phyloP scores from a whole-genome alignment of 1,284 basidiomycete genomes.

The Neotropicomus parvogracilis region DNA sequence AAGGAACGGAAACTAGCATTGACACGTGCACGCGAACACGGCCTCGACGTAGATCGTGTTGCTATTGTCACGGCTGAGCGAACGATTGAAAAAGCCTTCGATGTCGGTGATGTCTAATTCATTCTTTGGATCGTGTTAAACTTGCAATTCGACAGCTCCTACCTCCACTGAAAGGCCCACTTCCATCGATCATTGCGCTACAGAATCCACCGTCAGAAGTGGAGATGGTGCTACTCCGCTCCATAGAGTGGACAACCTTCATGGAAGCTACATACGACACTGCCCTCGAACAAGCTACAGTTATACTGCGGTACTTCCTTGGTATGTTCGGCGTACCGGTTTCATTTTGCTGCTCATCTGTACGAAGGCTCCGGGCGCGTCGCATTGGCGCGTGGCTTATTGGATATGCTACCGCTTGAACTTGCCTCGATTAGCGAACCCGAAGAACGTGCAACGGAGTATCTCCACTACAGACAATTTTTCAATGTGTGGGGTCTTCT shows the following conservation, averaged over 20 bases:
- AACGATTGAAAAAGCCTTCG: slow-evolving; percentile 71
- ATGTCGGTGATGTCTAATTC: slow-evolving; percentile 40
- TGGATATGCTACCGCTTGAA: slow-evolving; percentile 64
- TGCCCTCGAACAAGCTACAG: slow-evolving; percentile 81
- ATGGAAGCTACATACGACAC: slow-evolving; percentile 68
- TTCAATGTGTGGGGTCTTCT: slow-evolving; percentile 67
- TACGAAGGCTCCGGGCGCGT: slow-evolving; percentile 67
- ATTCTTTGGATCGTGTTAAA: slow-evolving; percentile 8
- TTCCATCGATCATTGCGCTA: slow-evolving; percentile 57
- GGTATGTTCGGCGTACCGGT: slow-evolving; percentile 43
- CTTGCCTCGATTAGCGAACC: slow-evolving; percentile 56
- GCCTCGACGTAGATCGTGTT: slow-evolving; percentile 79
- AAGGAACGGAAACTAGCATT: slow-evolving; percentile 73
- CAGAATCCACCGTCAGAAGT: slow-evolving; percentile 50
- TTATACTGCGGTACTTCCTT: slow-evolving; percentile 84
- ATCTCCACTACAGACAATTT: slow-evolving; percentile 70
- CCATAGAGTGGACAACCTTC: slow-evolving; percentile 93
- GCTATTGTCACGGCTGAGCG: slow-evolving; percentile 80
- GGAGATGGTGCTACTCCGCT: slow-evolving; percentile 75
- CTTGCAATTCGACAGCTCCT: slow-evolving; percentile 40
- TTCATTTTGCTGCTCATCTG: slow-evolving; percentile 3
- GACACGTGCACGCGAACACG: slow-evolving; percentile 76
- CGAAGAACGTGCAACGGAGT: slow-evolving; percentile 65
- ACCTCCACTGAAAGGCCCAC: slow-evolving; percentile 51
- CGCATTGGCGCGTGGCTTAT: slow-evolving; percentile 62